These are phyloP conservation scores for Acanthamoeba royreba DNA, from an alignment of 208 protist genomes.

Conservation along the genomic window DNA sequence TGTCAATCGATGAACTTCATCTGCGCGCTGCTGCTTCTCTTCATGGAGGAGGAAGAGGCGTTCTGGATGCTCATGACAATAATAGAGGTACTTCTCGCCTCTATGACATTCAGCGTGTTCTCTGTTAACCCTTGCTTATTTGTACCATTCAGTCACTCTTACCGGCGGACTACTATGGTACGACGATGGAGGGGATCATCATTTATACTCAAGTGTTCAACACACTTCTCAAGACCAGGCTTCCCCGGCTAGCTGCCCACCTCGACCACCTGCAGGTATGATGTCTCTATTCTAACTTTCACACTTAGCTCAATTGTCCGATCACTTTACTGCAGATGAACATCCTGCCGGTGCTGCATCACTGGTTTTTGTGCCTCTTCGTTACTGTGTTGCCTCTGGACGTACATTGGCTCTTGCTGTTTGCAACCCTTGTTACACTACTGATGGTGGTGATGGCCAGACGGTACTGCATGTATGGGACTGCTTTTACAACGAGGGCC, in stretches of 20 bases:
- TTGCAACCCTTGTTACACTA: neutral
- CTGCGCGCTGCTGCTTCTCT: conserved; percentile 70
- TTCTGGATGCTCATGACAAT: conserved; percentile 77
- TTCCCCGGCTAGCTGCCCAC: neutral
- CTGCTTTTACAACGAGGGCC: conserved; percentile 69
- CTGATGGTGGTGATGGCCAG: neutral
- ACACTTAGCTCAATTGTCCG: neutral
- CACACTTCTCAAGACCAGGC: neutral
- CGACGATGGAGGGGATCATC: conserved; percentile 14
- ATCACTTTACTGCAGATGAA: neutral
- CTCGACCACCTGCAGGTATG: neutral
- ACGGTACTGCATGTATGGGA: conserved; percentile 75
- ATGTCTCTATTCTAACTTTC: too few species aligned
- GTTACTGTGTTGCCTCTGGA: conserved; percentile 72
- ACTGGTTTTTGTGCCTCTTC: conserved; percentile 79
- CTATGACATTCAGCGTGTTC: too few species aligned
- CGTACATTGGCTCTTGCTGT: neutral
- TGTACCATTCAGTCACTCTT: neutral
- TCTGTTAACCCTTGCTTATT: neutral
- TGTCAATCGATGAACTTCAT: conserved; percentile 84
- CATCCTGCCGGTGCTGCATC: conserved; percentile 20
- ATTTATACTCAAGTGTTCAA: conserved; percentile 24
- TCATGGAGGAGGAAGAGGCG: conserved; percentile 76
- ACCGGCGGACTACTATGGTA: neutral
- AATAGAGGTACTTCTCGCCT: too few species aligned